Conservation (phyloP, 2,329 filamentous ascomycete species). For the Xenoacremonium recifei region DNA sequence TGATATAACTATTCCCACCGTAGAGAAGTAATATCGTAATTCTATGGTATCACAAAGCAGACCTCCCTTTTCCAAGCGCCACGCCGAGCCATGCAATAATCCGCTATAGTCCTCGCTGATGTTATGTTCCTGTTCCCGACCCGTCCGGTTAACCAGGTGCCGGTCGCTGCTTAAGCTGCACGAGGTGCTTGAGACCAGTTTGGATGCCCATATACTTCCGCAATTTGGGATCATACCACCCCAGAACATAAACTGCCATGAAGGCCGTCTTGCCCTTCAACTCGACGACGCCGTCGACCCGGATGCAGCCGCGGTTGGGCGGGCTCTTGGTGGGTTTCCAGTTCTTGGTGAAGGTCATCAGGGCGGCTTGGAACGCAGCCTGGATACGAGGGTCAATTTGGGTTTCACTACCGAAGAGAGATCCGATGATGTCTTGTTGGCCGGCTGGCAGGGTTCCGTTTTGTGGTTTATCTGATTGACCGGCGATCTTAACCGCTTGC, state of each 20-base stretch:
- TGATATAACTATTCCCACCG: not conserved
- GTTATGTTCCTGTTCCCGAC: constrained; percentile 3
- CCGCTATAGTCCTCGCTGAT: constrained; percentile 4
- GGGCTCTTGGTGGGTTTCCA: constrained; percentile 44
- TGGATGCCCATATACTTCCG: constrained; percentile 42
- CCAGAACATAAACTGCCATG: constrained; percentile 50
- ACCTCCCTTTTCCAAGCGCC: constrained; percentile 25
- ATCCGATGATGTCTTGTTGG: constrained; percentile 23
- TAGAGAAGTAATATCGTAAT: constrained; percentile 16
- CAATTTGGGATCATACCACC: constrained; percentile 57
- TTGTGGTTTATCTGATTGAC: constrained; percentile 22
- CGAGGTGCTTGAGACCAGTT: constrained; percentile 41
- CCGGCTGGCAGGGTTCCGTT: constrained; percentile 22
- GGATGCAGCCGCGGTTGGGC: constrained; percentile 51
- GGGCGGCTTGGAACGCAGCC: constrained; percentile 31
- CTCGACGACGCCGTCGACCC: constrained; percentile 55
- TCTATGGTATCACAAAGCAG: constrained; percentile 28
- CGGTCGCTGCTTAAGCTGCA: constrained; percentile 40
- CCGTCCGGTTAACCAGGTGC: constrained; percentile 24
- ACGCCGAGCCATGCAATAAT: constrained; percentile 18
- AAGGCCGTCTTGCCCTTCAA: constrained; percentile 44
- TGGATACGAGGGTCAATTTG: constrained; percentile 35
- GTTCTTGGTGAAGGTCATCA: constrained; percentile 39
- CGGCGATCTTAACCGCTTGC: constrained; percentile 21
- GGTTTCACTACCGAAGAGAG: constrained; percentile 26